phyloP scores from a whole-genome alignment of 2,329 filamentous ascomycete genomes.

The Calonectria fujianensis region DNA sequence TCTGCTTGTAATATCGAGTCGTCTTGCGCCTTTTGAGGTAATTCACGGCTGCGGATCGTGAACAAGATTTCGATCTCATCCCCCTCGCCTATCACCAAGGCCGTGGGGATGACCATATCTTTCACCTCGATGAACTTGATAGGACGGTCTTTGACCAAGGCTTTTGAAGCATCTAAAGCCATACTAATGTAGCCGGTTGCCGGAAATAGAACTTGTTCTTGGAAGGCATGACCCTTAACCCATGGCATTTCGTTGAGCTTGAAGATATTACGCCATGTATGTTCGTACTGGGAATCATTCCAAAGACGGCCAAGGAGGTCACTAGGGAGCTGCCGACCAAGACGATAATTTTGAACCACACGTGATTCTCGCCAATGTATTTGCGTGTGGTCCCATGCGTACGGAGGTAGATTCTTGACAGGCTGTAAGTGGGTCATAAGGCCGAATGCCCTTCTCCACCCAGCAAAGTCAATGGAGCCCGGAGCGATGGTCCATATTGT shows the following conservation, averaged over 20 bases:
- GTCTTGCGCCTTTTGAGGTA: no score
- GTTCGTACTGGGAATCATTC: neutral
- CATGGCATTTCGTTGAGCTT: slow-evolving; percentile 5
- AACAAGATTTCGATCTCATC: neutral
- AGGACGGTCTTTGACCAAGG: neutral
- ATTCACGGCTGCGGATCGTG: neutral
- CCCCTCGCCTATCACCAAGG: neutral
- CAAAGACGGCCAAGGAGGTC: neutral
- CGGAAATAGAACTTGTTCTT: neutral
- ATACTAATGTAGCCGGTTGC: neutral
- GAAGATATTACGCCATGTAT: slow-evolving; percentile 8
- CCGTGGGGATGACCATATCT: neutral
- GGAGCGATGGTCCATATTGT: neutral
- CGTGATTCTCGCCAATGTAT: neutral
- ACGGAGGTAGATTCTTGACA: neutral
- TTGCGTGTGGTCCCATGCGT: neutral
- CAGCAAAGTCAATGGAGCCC: neutral
- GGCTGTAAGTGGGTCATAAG: neutral
- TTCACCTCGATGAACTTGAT: neutral
- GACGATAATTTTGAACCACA: neutral
- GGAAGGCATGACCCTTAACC: neutral
- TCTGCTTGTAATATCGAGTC: neutral
- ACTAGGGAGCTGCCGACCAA: neutral
- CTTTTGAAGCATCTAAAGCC: neutral
- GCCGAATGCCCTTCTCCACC: neutral